Evolutionary conservation across 108 stramenopile genomes (phyloP).

Genomic region (Fragilaria crotonensis): DNA sequence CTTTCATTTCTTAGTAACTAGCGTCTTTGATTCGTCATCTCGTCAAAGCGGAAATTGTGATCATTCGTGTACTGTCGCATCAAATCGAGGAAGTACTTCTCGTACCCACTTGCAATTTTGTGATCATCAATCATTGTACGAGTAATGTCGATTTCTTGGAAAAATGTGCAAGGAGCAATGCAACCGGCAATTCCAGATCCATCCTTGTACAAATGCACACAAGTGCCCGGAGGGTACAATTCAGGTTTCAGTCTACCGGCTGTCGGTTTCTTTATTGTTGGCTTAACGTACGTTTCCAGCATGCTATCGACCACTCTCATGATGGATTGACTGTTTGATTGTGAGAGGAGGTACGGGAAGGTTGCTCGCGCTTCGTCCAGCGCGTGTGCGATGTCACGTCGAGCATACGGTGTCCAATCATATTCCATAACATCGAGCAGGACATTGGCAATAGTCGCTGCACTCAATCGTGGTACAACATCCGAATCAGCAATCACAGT

Average conservation of each 20-base stretch:
- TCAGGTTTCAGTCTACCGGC: slow-evolving; percentile 12
- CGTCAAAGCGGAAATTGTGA: slow-evolving; percentile 15
- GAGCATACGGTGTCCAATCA: slow-evolving; percentile 23
- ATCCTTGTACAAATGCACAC: slow-evolving; percentile 35
- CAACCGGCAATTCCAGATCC: slow-evolving; percentile 17
- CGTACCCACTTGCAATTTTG: slow-evolving; percentile 21
- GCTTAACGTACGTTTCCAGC: slow-evolving; percentile 8
- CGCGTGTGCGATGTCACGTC: slow-evolving; percentile 4
- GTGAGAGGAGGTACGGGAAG: slow-evolving; percentile 5
- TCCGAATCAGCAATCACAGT: slow-evolving; percentile 36
- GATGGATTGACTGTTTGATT: slow-evolving; percentile 6
- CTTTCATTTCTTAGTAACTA: background rate
- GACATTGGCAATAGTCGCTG: slow-evolving; percentile 19
- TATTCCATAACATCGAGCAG: slow-evolving; percentile 22
- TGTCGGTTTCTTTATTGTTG: background rate
- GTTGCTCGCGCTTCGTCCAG: background rate
- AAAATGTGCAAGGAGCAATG: slow-evolving; percentile 17
- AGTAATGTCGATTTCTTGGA: slow-evolving; percentile 26
- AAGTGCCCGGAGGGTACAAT: slow-evolving; percentile 32
- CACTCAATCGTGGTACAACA: slow-evolving; percentile 30
- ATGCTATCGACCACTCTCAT: background rate
- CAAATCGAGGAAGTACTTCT: slow-evolving; percentile 13
- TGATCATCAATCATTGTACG: slow-evolving; percentile 33
- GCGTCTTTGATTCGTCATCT: background rate
- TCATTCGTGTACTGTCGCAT: slow-evolving; percentile 12